Conservation (phyloP, 306 rosid species). For the Vigna nakashimae region DNA sequence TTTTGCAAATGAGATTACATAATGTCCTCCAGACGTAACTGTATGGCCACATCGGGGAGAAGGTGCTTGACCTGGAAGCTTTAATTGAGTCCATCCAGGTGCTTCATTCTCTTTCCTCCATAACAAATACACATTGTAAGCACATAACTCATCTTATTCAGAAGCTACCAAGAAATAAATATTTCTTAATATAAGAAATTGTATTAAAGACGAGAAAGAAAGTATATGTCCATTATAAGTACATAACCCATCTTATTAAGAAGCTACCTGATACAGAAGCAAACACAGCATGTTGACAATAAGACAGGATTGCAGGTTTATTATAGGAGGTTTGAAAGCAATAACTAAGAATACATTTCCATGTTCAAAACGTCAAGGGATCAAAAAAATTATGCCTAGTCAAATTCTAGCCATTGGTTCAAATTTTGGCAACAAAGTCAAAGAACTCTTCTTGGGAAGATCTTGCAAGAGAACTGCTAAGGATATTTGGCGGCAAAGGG, state of each 20-base stretch:
- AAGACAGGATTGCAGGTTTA: no score
- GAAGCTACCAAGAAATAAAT: constrained; percentile 18
- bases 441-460: no score
- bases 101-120: constrained; percentile 92
- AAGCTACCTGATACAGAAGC: neutral
- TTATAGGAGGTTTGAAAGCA: no score
- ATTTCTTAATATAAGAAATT: constrained; percentile 13
- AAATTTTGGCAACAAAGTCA: no score
- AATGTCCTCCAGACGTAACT: constrained; percentile 82
- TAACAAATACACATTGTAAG: constrained; percentile 61
- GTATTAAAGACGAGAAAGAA: constrained; percentile 24
- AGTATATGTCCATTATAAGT: constrained; percentile 38
- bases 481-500: no score
- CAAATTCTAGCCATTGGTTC: no score
- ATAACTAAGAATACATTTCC: no score
- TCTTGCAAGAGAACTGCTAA: no score
- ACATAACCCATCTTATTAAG: constrained; percentile 34
- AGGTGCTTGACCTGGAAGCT: constrained; percentile 99
- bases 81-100: constrained; percentile 97
- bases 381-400: no score
- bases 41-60: constrained; percentile 94
- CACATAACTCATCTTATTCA: constrained; percentile 32
- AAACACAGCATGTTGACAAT: no score
- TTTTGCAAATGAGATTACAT: constrained; percentile 60
- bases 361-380: no score